These are phyloP conservation scores for Aphanomyces stellatus DNA, from an alignment of 352 stramenopile genomes.

Conservation along the genomic window DNA sequence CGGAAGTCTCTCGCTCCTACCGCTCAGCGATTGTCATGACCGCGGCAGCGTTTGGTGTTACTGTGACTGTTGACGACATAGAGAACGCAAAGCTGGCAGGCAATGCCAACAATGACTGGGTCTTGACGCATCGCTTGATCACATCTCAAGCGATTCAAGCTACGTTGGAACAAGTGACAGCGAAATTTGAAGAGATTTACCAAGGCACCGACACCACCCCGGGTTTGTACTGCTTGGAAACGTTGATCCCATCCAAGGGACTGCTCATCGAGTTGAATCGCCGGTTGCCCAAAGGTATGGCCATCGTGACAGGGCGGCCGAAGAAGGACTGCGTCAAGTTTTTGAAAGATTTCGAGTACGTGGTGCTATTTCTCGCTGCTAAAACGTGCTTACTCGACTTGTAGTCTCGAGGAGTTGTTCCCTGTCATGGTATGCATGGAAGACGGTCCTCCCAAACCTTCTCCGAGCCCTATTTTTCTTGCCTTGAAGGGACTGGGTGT, in stretches of 20 bases:
- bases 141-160: slow-evolving; percentile 23
- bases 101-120: slow-evolving; percentile 97
- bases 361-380: neutral
- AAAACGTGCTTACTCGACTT: neutral
- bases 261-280: slow-evolving; percentile 75
- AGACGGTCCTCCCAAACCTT: slow-evolving; percentile 91
- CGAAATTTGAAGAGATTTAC: slow-evolving; percentile 93
- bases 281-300: slow-evolving; percentile 81
- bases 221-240: slow-evolving; percentile 87
- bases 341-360: slow-evolving; percentile 65
- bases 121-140: slow-evolving; percentile 89
- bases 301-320: slow-evolving; percentile 88
- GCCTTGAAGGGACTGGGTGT: slow-evolving; percentile 83
- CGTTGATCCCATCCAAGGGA: slow-evolving; percentile 80
- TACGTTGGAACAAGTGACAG: slow-evolving; percentile 88
- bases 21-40: slow-evolving; percentile 86
- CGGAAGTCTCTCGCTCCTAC: slow-evolving; percentile 94
- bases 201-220: slow-evolving; percentile 64
- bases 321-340: slow-evolving; percentile 93
- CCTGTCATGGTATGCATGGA: slow-evolving; percentile 92
- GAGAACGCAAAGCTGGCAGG: slow-evolving; percentile 86
- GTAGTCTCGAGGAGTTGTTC: slow-evolving; percentile 82
- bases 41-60: slow-evolving; percentile 75
- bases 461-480: slow-evolving; percentile 80
- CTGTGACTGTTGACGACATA: slow-evolving; percentile 85